phyloP scores from a whole-genome alignment of 2,329 filamentous ascomycete genomes.

The Cytospora paraplurivora region DNA sequence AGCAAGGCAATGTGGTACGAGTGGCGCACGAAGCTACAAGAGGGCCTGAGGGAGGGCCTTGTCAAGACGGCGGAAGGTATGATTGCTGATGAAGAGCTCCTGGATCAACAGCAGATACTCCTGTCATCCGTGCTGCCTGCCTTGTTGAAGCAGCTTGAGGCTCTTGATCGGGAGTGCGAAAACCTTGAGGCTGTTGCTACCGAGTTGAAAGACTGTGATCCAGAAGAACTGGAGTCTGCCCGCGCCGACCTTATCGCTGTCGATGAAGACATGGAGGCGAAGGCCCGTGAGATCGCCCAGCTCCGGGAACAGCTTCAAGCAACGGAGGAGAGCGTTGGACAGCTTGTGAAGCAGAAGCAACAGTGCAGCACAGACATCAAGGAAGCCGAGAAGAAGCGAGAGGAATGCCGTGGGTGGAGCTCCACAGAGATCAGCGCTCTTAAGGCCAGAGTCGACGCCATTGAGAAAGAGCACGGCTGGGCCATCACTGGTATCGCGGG shows the following conservation, averaged over 20 bases:
- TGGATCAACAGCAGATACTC: conserved; percentile 69
- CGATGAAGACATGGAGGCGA: conserved; percentile 69
- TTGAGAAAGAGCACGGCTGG: conserved; percentile 73
- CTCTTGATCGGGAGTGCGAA: conserved; percentile 64
- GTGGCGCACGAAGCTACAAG: conserved; percentile 88
- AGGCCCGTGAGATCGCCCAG: conserved; percentile 66
- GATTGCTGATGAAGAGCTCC: conserved; percentile 67
- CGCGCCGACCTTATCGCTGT: conserved; percentile 67
- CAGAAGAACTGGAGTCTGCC: conserved; percentile 73
- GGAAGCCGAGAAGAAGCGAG: conserved; percentile 78
- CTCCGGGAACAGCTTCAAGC: conserved; percentile 68
- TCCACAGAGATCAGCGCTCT: conserved; percentile 75
- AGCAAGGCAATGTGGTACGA: conserved; percentile 99
- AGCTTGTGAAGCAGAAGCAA: conserved; percentile 66
- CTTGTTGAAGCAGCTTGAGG: conserved; percentile 61
- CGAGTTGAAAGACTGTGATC: conserved; percentile 78
- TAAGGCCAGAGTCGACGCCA: conserved; percentile 68
- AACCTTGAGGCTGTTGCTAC: conserved; percentile 71
- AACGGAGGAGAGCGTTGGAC: conserved; percentile 65
- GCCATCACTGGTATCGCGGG: conserved; percentile 65
- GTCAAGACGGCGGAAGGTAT: conserved; percentile 76
- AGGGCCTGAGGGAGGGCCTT: conserved; percentile 79
- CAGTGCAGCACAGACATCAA: conserved; percentile 73
- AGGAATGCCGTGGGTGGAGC: conserved; percentile 89
- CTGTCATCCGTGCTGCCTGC: conserved; percentile 68